phyloP scores from a whole-genome alignment of 192 early-diverging fungal genomes.

The Gryganskiella cystojenkinii region DNA sequence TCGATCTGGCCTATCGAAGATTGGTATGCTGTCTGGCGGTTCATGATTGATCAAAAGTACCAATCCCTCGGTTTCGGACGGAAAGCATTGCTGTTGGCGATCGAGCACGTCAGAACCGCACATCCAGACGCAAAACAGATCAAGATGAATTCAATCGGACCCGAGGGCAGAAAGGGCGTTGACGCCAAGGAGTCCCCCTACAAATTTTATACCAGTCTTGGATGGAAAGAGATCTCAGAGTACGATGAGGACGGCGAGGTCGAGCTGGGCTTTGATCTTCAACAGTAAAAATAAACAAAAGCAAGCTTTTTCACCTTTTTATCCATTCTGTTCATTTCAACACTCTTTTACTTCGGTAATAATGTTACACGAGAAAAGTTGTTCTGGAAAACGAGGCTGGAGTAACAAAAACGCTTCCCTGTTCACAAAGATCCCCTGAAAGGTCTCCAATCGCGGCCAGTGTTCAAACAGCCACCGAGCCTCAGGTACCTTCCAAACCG shows the following conservation, averaged over 20 bases:
- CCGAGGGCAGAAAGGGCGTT: slow-evolving; percentile 9
- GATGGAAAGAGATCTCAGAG: slow-evolving; percentile 9
- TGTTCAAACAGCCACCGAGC: no score
- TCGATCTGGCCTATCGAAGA: slow-evolving; percentile 10
- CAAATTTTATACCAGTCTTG: slow-evolving; percentile 17
- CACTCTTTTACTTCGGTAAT: no score
- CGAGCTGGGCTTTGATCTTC: no score
- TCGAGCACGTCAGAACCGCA: neutral
- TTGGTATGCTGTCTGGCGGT: slow-evolving; percentile 17
- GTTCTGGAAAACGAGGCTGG: no score
- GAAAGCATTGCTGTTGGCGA: slow-evolving; percentile 10
- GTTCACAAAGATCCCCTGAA: no score
- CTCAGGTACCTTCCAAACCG: no score
- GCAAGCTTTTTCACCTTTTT: no score
- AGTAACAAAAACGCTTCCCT: no score
- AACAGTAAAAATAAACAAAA: no score
- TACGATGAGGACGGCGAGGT: slow-evolving; percentile 17
- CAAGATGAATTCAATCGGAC: slow-evolving; percentile 5
- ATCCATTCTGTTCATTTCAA: no score
- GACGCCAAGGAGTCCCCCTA: slow-evolving; percentile 14
- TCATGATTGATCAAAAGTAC: slow-evolving; percentile 24
- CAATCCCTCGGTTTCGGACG: slow-evolving; percentile 5
- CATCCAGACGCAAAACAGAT: slow-evolving; percentile 15
- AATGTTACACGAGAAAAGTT: no score
- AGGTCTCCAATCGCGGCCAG: no score